phyloP scores from a whole-genome alignment of 108 stramenopile species.

The Conticribra guillardii region DNA sequence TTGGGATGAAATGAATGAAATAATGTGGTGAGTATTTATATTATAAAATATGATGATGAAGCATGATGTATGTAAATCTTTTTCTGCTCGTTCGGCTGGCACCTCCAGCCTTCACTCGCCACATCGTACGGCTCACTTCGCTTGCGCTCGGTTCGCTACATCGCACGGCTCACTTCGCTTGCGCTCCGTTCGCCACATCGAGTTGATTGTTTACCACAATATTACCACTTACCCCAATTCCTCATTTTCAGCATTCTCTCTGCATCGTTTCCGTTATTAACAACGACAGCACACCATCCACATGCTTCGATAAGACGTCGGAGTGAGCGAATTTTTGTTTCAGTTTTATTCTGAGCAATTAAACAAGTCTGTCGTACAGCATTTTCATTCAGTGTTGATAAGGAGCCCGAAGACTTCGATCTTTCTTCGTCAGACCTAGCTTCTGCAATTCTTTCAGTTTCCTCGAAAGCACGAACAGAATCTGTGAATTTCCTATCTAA shows the following conservation, averaged over 20 bases:
- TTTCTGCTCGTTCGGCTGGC: too few species aligned
- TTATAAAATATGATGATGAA: too few species aligned
- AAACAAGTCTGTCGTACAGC: slow-evolving; percentile 2
- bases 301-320: slow-evolving; percentile 20
- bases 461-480: slow-evolving; percentile 9
- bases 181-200: too few species aligned
- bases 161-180: too few species aligned
- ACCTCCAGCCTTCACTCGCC: too few species aligned
- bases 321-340: slow-evolving; percentile 8
- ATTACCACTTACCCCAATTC: too few species aligned
- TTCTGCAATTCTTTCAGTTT: slow-evolving; percentile 5
- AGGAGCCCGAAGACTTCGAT: slow-evolving; percentile 10
- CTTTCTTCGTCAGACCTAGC: slow-evolving; percentile 36
- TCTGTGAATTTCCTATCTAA: slow-evolving; percentile 14
- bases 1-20: too few species aligned
- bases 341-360: slow-evolving; percentile 32
- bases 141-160: too few species aligned
- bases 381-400: not conserved
- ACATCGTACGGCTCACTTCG: too few species aligned
- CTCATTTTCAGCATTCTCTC: slow-evolving; percentile 60
- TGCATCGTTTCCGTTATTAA: slow-evolving; percentile 54
- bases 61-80: too few species aligned
- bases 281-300: slow-evolving; percentile 58
- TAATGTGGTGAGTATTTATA: too few species aligned
- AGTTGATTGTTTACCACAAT: too few species aligned